A percentile compares a stretch with the other conserved stretches of the same genome.
phyloP scores from a whole-genome alignment of 1,284 basidiomycete genomes.

The Sporisorium graminicola region DNA sequence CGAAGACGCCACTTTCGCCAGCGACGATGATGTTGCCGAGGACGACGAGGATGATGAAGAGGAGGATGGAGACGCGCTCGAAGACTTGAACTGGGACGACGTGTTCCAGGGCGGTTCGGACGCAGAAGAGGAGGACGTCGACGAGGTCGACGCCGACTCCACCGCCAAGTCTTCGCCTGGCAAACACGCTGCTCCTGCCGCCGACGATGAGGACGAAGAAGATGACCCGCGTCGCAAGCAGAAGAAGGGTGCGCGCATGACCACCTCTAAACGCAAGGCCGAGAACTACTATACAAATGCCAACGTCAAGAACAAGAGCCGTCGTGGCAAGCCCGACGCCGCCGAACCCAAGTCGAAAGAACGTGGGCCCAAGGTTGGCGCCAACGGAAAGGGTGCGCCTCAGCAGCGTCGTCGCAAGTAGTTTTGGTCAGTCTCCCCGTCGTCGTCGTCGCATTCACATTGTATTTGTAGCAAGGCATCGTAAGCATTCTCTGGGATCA shows the following conservation, averaged over 20 bases:
- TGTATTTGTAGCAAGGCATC: not conserved
- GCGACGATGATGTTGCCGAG: conserved; percentile 62
- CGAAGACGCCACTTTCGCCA: conserved; percentile 52
- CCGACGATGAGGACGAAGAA: conserved; percentile 58
- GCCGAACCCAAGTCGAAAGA: conserved; percentile 52
- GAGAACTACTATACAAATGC: conserved; percentile 83
- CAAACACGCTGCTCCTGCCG: conserved; percentile 52
- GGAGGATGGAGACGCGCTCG: conserved; percentile 59
- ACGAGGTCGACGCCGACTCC: conserved; percentile 38
- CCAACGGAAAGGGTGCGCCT: conserved; percentile 56
- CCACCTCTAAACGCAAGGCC: conserved; percentile 78
- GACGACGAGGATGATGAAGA: conserved; percentile 64
- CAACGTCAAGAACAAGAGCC: conserved; percentile 70
- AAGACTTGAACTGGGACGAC: conserved; percentile 87
- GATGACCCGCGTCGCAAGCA: conserved; percentile 42
- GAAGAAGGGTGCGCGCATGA: conserved; percentile 63
- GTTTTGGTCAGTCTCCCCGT: not conserved
- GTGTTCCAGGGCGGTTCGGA: conserved; percentile 74
- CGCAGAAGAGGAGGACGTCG: conserved; percentile 20
- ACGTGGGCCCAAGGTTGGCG: conserved; percentile 59
- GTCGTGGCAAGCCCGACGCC: conserved; percentile 70
- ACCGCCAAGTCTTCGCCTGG: conserved; percentile 38
- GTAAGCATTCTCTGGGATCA: not conserved
- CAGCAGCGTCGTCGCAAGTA: conserved; percentile 45
- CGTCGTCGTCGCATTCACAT: conserved; percentile 1